Evolutionary conservation across 2,329 filamentous ascomycete species (phyloP).

Genomic region (Trichoderma sp.): DNA sequence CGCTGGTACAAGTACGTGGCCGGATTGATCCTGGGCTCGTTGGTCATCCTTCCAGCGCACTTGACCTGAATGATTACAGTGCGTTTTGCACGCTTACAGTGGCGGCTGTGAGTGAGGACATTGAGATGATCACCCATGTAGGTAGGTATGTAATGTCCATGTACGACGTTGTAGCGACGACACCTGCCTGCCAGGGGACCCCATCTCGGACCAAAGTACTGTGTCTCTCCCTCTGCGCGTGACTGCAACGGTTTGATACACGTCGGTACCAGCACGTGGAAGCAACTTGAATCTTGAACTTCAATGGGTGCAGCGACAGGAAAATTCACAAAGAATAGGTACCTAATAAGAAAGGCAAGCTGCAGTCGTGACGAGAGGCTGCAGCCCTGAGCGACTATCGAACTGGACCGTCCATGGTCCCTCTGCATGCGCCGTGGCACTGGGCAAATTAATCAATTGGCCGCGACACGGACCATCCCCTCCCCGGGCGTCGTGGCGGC

Average conservation of each 20-base stretch:
- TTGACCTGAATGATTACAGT: no score
- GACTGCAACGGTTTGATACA: neutral
- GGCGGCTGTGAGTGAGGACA: no score
- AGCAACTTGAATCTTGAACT: neutral
- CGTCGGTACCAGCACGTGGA: neutral
- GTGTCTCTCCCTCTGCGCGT: neutral
- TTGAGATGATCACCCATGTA: no score
- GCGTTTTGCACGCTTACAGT: no score
- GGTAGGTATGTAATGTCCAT: no score
- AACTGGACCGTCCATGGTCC: no score
- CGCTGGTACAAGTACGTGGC: no score
- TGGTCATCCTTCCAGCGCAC: no score
- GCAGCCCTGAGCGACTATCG: slow-evolving; percentile 2
- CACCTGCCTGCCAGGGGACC: no score
- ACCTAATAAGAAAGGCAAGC: neutral
- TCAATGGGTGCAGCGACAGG: neutral
- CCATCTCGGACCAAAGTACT: neutral
- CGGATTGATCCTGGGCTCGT: neutral
- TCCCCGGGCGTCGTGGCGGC: neutral
- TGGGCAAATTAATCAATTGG: neutral
- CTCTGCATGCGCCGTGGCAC: no score
- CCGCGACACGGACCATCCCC: neutral
- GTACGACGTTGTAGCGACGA: no score
- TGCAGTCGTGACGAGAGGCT: slow-evolving; percentile 20
- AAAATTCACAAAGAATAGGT: neutral